Base-by-base conservation (phyloP, 2,329 filamentous ascomycete genomes). In the Knufia fluminis region DNA sequence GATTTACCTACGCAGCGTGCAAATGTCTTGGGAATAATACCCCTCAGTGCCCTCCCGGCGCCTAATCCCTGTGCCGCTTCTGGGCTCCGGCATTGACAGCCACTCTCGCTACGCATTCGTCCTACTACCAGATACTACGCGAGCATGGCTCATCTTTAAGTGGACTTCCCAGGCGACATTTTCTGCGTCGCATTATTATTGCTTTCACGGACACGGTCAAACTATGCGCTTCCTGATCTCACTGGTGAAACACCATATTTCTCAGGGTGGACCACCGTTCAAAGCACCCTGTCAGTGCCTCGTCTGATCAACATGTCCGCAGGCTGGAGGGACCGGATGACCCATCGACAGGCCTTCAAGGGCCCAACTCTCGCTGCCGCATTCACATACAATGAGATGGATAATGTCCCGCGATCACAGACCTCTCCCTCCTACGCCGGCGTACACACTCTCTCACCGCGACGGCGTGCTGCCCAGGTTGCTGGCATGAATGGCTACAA, bases 401-500 rank as follows among this genome's bases (percentile, higher is more conserved):
- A 22, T 45, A 49, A 49, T 32, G 35, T 39, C 41, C 32, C 52
- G 22, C 54, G 46, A 23, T 44, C 50, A 17, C 38, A 48, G 46
- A 33, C 38, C 46, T 39, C 46, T 48, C 26, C 53, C 31, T 20
- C 39, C 53, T 28, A 46, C 19, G 40, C 16, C 28, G 49, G 35
- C 44, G 52, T 49, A 28, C 33, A 44, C 40, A 49, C 17, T 40
- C 38, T 59, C 14, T 59, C 57, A 47, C 57, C 57, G 31, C 56
- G 57, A 33, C 52, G 55, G 36, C 52, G 57, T 32, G 56, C 56
- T 44, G 57, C 57, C 41, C 57, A 59, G 26, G 51, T 53, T 31
- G 54, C 56, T 48, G 57, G 56, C 51, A 77, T 77, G 73, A 75
- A 75, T 64, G 70, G 68, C 58, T 71, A 74, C 61, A 68, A 65